These are phyloP conservation scores for Singerocomus rubriflavus DNA, from an alignment of 1,284 basidiomycete species.

Conservation along the genomic window DNA sequence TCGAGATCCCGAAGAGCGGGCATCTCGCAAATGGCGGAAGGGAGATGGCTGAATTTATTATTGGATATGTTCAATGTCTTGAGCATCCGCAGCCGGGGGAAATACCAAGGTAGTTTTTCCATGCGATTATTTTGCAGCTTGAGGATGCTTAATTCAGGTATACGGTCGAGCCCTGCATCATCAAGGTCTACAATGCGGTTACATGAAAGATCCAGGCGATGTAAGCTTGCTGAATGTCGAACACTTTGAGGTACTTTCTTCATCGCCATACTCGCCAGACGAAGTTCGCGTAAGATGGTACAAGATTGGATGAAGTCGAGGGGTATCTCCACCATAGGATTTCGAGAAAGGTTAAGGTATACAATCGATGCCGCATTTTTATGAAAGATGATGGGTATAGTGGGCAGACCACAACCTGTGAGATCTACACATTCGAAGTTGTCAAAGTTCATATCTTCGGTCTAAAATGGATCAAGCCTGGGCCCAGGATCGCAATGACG, in stretches of 20 bases:
- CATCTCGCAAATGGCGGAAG: constrained; percentile 76
- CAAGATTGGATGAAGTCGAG: constrained; percentile 96
- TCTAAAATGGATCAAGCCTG: constrained; percentile 34
- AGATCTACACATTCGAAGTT: constrained; percentile 86
- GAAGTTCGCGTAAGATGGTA: constrained; percentile 79
- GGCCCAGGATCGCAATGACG: background rate
- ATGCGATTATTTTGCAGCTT: constrained; percentile 93
- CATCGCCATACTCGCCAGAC: constrained; percentile 91
- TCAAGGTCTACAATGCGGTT: constrained; percentile 92
- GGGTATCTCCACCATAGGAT: constrained; percentile 95
- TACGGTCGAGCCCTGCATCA: constrained; percentile 79
- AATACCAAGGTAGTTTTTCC: constrained; percentile 83
- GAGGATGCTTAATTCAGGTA: constrained; percentile 71
- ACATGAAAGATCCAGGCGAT: constrained; percentile 87
- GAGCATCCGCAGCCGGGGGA: constrained; percentile 71
- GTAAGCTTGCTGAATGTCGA: constrained; percentile 71
- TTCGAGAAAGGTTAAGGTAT: constrained; percentile 87
- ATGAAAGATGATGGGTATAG: constrained; percentile 90
- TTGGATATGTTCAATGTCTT: constrained; percentile 93
- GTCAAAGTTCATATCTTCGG: constrained; percentile 74
- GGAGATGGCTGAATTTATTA: constrained; percentile 90
- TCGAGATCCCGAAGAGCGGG: constrained; percentile 81
- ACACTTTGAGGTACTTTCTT: constrained; percentile 91
- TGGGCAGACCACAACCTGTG: constrained; percentile 78
- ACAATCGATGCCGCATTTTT: constrained; percentile 84